A percentile compares a stretch with the other conserved stretches of the same genome.
Conservation (phyloP, 2,329 filamentous ascomycete species). For the Fusarium tricinctum region DNA sequence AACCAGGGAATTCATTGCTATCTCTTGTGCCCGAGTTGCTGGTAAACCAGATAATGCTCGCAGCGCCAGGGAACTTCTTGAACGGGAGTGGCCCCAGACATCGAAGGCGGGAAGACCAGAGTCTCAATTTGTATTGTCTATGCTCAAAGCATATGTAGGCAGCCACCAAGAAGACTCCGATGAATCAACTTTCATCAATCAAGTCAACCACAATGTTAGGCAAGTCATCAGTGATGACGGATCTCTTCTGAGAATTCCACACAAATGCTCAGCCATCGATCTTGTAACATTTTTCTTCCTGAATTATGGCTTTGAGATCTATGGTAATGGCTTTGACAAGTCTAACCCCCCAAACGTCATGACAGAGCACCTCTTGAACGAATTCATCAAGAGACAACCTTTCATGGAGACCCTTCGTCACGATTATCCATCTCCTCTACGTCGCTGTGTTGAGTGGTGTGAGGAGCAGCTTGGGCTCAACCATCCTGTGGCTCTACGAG, state of each 20-base stretch:
- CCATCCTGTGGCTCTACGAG: slow-evolving; percentile 28
- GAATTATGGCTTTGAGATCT: slow-evolving; percentile 38
- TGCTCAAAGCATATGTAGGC: slow-evolving; percentile 39
- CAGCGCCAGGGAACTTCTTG: slow-evolving; percentile 33
- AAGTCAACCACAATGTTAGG: slow-evolving; percentile 24
- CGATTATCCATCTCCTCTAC: slow-evolving; percentile 26
- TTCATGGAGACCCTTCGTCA: slow-evolving; percentile 21
- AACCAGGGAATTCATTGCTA: slow-evolving; percentile 33
- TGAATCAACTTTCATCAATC: slow-evolving; percentile 6
- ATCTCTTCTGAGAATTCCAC: slow-evolving; percentile 24
- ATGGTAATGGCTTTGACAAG: slow-evolving; percentile 30
- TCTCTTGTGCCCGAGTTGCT: slow-evolving; percentile 42
- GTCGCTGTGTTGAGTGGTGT: slow-evolving; percentile 43
- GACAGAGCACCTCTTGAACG: slow-evolving; percentile 35
- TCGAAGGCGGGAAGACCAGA: not conserved
- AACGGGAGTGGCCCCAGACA: slow-evolving; percentile 6
- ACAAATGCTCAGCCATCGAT: slow-evolving; percentile 39
- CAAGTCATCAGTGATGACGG: slow-evolving; percentile 20
- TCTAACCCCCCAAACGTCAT: slow-evolving; percentile 18
- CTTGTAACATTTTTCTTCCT: slow-evolving; percentile 44
- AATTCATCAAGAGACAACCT: slow-evolving; percentile 43
- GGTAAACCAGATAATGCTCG: slow-evolving; percentile 35
- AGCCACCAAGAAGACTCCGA: slow-evolving; percentile 25
- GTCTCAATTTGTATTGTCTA: slow-evolving; percentile 35
- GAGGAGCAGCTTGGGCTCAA: slow-evolving; percentile 34